These are phyloP conservation scores for Umbelopsis sp. DNA, from an alignment of 192 early-diverging fungal species.

Conservation along the genomic window DNA sequence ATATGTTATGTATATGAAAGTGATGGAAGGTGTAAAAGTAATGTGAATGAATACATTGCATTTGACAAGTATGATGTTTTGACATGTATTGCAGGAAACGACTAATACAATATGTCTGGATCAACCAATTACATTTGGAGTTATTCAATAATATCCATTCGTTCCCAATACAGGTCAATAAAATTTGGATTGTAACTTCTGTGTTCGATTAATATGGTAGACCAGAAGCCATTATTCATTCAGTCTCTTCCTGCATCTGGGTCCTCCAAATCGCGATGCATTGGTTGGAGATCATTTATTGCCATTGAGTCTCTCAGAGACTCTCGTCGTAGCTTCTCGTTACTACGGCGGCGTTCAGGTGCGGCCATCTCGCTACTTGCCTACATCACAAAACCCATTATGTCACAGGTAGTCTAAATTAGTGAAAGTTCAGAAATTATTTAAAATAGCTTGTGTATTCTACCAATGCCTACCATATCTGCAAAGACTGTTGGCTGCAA, in stretches of 20 bases:
- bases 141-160: background rate
- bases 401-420: background rate
- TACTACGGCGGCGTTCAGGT: background rate
- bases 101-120: too few relatives aligned
- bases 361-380: background rate
- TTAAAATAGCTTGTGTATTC: background rate
- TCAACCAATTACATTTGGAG: too few relatives aligned
- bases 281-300: background rate
- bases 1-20: too few relatives aligned
- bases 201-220: background rate
- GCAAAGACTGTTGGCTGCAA: background rate
- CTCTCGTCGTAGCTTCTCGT: background rate
- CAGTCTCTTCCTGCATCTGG: conserved; percentile 1
- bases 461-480: background rate
- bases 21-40: too few relatives aligned
- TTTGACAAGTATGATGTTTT: too few relatives aligned
- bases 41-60: too few relatives aligned
- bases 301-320: background rate
- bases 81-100: too few relatives aligned
- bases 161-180: background rate
- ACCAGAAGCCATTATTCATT: background rate
- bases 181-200: background rate
- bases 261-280: background rate
- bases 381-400: background rate
- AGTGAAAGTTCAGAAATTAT: background rate